Percentiles rank a stretch among this genome's conserved stretches.
These are phyloP conservation scores for Polygonum maritimum DNA, from an alignment of 148 eudicot species.

Conservation along the genomic window DNA sequence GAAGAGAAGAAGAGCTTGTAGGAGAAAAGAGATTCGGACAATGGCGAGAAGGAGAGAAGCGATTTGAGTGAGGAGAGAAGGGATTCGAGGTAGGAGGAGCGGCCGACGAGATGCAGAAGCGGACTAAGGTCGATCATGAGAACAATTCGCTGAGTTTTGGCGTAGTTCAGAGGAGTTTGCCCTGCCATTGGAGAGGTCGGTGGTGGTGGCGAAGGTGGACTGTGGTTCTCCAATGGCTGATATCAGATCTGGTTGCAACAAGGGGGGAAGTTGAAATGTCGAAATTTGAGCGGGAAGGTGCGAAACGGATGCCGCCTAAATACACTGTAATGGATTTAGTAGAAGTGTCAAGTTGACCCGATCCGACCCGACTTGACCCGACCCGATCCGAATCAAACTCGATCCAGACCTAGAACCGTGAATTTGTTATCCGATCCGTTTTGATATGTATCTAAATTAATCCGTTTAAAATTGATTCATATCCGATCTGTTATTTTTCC, in stretches of 20 bases:
- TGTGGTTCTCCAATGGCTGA: not conserved
- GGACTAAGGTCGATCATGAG: slow-evolving; percentile 66
- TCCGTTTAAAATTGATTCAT: too few species aligned
- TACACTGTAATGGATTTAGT: not conserved
- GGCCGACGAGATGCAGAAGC: slow-evolving; percentile 28
- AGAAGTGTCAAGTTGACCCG: not conserved
- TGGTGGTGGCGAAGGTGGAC: not conserved
- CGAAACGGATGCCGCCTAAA: not conserved
- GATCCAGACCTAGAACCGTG: too few species aligned
- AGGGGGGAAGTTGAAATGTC: not conserved
- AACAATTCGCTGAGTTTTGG: slow-evolving; percentile 49
- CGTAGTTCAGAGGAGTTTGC: slow-evolving; percentile 20
- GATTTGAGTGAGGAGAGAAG: slow-evolving; percentile 24
- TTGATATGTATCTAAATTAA: too few species aligned
- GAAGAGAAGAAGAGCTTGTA: slow-evolving; percentile 72
- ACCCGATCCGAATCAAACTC: too few species aligned
- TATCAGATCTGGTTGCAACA: not conserved
- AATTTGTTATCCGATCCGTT: too few species aligned
- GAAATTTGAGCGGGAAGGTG: not conserved
- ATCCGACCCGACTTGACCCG: not conserved
- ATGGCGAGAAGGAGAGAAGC: slow-evolving; percentile 40
- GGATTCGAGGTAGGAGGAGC: slow-evolving; percentile 33
- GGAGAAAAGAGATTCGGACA: slow-evolving; percentile 54
- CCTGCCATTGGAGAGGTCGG: slow-evolving; percentile 14
- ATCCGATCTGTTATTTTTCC: too few species aligned